Evolutionary conservation across 208 protist species (phyloP).

Genomic region (Trypanosoma avium): DNA sequence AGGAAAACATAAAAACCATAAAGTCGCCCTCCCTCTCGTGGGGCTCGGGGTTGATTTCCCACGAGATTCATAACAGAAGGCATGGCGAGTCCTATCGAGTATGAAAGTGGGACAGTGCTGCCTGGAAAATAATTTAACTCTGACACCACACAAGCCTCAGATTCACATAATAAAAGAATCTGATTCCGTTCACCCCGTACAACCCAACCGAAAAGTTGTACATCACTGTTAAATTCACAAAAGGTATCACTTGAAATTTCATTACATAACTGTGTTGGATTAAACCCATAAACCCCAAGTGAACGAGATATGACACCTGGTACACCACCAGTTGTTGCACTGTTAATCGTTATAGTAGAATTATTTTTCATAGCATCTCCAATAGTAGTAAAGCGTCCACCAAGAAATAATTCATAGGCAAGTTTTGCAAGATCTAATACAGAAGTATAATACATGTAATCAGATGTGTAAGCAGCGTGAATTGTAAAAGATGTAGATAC

Average conservation of each 20-base stretch:
- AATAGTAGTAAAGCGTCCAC: slow-evolving; percentile 14
- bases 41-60: background rate
- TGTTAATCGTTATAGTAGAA: background rate
- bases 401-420: slow-evolving; percentile 28
- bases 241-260: background rate
- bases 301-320: slow-evolving; percentile 21
- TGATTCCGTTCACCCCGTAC: slow-evolving; percentile 29
- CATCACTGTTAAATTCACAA: slow-evolving; percentile 4
- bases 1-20: slow-evolving; percentile 31
- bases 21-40: background rate
- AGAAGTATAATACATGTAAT: slow-evolving; percentile 68
- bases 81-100: slow-evolving; percentile 4
- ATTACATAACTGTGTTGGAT: slow-evolving; percentile 23
- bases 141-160: slow-evolving; percentile 10
- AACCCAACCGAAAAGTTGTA: slow-evolving; percentile 29
- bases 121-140: slow-evolving; percentile 18
- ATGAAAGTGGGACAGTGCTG: background rate
- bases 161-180: slow-evolving; percentile 39
- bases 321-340: background rate
- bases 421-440: slow-evolving; percentile 37
- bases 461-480: slow-evolving; percentile 50
- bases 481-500: slow-evolving; percentile 22
- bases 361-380: slow-evolving; percentile 8
- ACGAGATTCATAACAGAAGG: background rate
- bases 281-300: slow-evolving; percentile 34